Base-by-base conservation (phyloP, 2,329 filamentous ascomycete genomes). In the Apiospora sp. region DNA sequence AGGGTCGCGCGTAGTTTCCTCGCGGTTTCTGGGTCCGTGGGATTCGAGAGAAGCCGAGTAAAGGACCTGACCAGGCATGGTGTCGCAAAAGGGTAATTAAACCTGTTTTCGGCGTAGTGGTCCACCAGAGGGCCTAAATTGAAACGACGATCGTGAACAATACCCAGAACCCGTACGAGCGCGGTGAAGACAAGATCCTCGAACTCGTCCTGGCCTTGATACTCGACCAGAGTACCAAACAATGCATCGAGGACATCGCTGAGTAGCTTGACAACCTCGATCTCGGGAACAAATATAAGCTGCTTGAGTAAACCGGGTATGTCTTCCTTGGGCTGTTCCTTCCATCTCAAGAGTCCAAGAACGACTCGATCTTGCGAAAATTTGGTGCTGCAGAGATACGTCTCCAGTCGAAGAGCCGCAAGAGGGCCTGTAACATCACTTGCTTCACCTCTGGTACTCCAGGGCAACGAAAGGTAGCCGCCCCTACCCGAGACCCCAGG, bases 211-310 rank as follows among this genome's bases (percentile, higher is more conserved):
- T 94, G 94, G 13, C 94, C 94, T n/a, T 94, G 91, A 78, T 97
- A 92, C 77, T 98, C 95, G 43, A 97, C 94, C 41, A 98, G 86
- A 41, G 98, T 95, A 7, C 94, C 93, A 80, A 99, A 99, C 0
- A 99, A 89, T 0, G 94, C 91, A 81, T 98, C 94, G 71, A 99
- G 92, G 0, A 98, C 95, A 77, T 97, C 93, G 75, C 90, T 93
- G 10, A 98, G 86, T 58, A 98, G 88, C 84, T 98, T 99, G 74
- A 99, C 96, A 46, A 99, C 94, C 83, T 99, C 97, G 72, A 98
- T 98, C 81, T 99, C 96, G 0, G 96, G 94, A 0, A 99, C 95
- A 76, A 98, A 98, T 27, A 95, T 92, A 68, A 98, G 90, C 76
- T 95, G 92, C 80, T 93, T 93, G 58, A 99, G 84, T 0, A 97